phyloP scores from a whole-genome alignment of 495 filamentous ascomycete genomes.

The Trichocladium antarcticum region DNA sequence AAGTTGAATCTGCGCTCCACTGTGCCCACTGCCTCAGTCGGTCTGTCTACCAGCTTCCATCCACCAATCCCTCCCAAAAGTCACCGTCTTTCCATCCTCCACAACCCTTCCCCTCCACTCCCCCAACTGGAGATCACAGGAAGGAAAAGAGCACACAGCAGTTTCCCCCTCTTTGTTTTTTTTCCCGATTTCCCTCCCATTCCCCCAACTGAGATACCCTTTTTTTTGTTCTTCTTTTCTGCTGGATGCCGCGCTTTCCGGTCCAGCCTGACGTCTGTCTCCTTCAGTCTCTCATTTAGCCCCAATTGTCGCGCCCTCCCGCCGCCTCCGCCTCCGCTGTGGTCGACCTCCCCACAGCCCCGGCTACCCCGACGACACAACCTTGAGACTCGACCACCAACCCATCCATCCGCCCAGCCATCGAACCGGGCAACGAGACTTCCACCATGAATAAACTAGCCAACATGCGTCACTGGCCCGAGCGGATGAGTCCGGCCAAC shows the following conservation, averaged over 20 bases:
- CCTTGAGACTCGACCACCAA: not conserved
- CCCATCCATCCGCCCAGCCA: not conserved
- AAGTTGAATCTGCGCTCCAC: not conserved
- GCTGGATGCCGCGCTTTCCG: slow-evolving; percentile 19
- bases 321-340: slow-evolving; percentile 6
- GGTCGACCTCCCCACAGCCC: slow-evolving; percentile 4
- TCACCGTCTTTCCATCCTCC: slow-evolving; percentile 30
- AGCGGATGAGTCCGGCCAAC: slow-evolving; percentile 67
- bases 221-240: slow-evolving; percentile 21
- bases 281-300: slow-evolving; percentile 23
- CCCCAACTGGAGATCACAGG: slow-evolving; percentile 24
- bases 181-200: slow-evolving; percentile 7
- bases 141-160: slow-evolving; percentile 32
- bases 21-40: slow-evolving; percentile 6
- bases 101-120: slow-evolving; percentile 26
- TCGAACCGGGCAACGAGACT: not conserved
- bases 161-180: slow-evolving; percentile 24
- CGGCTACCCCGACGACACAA: not conserved
- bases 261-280: slow-evolving; percentile 10
- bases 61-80: slow-evolving; percentile 21
- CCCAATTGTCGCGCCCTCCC: slow-evolving; percentile 16
- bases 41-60: slow-evolving; percentile 22
- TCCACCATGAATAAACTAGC: slow-evolving; percentile 79
- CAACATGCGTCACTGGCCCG: slow-evolving; percentile 90
- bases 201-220: slow-evolving; percentile 23